phyloP scores from a whole-genome alignment of 805 yeast genomes.

The Candida ponderosae region DNA sequence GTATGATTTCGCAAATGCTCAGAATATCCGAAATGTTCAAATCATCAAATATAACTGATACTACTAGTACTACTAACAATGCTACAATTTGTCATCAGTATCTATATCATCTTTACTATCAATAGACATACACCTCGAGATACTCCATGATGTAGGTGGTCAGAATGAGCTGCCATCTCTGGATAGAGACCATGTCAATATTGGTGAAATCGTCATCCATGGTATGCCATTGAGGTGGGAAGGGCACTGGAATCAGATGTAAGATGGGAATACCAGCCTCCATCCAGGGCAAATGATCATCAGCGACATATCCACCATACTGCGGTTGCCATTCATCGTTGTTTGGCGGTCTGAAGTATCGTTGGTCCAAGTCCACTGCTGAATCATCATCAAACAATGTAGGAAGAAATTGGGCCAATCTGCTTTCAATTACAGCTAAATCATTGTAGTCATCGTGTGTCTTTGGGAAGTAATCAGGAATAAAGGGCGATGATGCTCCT shows the following conservation, averaged over 20 bases:
- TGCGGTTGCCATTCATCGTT: conserved; percentile 11
- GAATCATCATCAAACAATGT: too few species aligned
- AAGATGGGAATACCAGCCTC: conserved; percentile 37
- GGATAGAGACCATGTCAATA: conserved; percentile 29
- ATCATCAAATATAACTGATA: too few species aligned
- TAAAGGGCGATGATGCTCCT: conserved; percentile 26
- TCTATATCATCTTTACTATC: not conserved
- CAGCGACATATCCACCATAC: conserved; percentile 24
- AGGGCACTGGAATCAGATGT: conserved; percentile 44
- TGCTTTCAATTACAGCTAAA: conserved; percentile 28
- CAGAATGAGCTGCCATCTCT: conserved; percentile 38
- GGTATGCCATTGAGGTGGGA: conserved; percentile 50
- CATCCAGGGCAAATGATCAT: conserved; percentile 49
- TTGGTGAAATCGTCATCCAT: conserved; percentile 35
- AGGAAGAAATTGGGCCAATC: conserved; percentile 4
- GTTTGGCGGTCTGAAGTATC: too few species aligned
- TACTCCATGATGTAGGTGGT: conserved; percentile 29
- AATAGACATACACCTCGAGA: conserved; percentile 15
- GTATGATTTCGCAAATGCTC: not conserved
- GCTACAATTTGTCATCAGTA: too few species aligned
- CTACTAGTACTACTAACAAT: too few species aligned
- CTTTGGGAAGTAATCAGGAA: conserved; percentile 35
- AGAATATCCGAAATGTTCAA: too few species aligned
- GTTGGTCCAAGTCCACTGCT: too few species aligned
- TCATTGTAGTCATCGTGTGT: conserved; percentile 30